phyloP scores from a whole-genome alignment of 495 filamentous ascomycete genomes.

The Trichoderma gamsii region DNA sequence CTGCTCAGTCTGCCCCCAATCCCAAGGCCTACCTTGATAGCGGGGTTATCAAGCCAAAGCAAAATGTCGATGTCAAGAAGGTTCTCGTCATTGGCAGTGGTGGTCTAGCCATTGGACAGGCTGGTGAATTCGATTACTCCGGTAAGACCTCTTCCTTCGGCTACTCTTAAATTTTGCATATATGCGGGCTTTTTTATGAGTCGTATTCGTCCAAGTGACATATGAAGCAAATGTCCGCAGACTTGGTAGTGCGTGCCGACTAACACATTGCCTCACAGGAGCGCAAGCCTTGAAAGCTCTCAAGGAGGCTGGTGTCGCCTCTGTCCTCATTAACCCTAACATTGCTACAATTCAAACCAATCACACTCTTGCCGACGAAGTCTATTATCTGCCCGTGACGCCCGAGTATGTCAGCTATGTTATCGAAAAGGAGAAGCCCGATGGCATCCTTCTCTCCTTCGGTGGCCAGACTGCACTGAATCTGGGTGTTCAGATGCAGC shows the following conservation, averaged over 20 bases:
- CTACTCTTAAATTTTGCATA: constrained; percentile 13
- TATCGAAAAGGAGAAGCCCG: constrained; percentile 88
- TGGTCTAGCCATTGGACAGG: constrained; percentile 95
- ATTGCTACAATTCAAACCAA: constrained; percentile 99
- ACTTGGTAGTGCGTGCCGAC: constrained; percentile 10
- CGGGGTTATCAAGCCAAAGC: constrained; percentile 68
- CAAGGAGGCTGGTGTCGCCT: constrained; percentile 93
- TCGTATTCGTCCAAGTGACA: neutral
- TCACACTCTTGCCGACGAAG: constrained; percentile 90
- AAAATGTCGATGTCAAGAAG: constrained; percentile 90
- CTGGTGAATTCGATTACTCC: constrained; percentile 98
- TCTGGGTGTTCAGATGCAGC: constrained; percentile 93
- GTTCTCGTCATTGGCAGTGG: constrained; percentile 95
- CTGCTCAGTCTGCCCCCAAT: constrained; percentile 62
- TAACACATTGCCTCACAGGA: constrained; percentile 44
- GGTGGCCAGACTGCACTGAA: constrained; percentile 96
- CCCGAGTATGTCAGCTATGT: constrained; percentile 95
- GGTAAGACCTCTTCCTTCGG: constrained; percentile 46
- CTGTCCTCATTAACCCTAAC: constrained; percentile 95
- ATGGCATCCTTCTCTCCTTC: constrained; percentile 96
- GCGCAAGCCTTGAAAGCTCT: constrained; percentile 96
- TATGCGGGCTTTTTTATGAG: neutral
- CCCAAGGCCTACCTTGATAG: constrained; percentile 84
- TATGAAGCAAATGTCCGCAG: neutral
- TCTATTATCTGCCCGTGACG: constrained; percentile 96